Evolutionary conservation across 164 flowering plant species (phyloP).

Genomic region (Sedum album): DNA sequence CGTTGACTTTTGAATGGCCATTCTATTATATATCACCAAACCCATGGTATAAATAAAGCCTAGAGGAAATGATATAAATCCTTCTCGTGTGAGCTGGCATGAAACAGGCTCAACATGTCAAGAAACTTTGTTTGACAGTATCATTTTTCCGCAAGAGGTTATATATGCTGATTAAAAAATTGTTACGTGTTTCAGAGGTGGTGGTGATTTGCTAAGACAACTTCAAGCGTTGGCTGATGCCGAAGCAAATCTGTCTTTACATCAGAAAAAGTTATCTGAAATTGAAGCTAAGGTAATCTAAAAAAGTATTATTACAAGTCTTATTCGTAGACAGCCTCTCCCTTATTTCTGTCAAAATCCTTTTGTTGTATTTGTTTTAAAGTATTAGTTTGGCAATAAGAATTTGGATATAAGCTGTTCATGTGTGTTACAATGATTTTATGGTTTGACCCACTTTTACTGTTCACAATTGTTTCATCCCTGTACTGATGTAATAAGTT

Average conservation of each 20-base stretch:
- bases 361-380: too few species aligned
- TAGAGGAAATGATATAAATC: background rate
- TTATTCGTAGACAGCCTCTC: background rate
- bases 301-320: background rate
- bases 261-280: slow-evolving; percentile 55
- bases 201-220: slow-evolving; percentile 75
- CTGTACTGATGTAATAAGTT: too few species aligned
- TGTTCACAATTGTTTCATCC: too few species aligned
- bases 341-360: too few species aligned
- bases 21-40: background rate
- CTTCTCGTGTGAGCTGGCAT: background rate
- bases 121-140: background rate
- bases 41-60: background rate
- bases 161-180: background rate
- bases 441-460: too few species aligned
- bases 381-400: too few species aligned
- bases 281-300: slow-evolving; percentile 66
- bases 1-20: background rate
- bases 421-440: too few species aligned
- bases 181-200: slow-evolving; percentile 49
- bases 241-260: slow-evolving; percentile 50
- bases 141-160: slow-evolving; percentile 14
- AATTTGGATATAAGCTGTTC: too few species aligned
- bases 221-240: slow-evolving; percentile 69
- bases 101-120: background rate